These are phyloP conservation scores for Monosporascus sp. DNA, from an alignment of 2,329 filamentous ascomycete species.

Conservation along the genomic window DNA sequence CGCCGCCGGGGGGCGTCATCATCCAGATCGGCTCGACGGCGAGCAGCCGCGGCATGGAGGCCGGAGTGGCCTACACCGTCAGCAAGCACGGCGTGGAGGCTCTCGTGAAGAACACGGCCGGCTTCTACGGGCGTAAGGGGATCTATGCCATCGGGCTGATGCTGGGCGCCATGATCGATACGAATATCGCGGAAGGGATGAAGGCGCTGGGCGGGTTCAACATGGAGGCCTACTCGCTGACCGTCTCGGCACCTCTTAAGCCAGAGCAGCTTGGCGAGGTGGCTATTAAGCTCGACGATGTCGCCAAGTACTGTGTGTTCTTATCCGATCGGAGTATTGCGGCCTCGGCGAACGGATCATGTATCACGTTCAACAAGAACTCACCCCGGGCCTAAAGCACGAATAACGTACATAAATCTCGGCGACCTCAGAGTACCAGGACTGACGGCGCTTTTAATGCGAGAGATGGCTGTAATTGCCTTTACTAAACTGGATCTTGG, in stretches of 20 bases:
- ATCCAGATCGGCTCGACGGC: slow-evolving; percentile 20
- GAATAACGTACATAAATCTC: too few relatives aligned
- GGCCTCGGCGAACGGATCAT: slow-evolving; percentile 14
- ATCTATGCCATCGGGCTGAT: slow-evolving; percentile 47
- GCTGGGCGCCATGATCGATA: slow-evolving; percentile 46
- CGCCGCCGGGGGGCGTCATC: slow-evolving; percentile 16
- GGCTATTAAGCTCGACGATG: slow-evolving; percentile 26
- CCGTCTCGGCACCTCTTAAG: slow-evolving; percentile 17
- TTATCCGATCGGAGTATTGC: slow-evolving; percentile 16
- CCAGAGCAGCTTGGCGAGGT: slow-evolving; percentile 24
- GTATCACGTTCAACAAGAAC: slow-evolving; percentile 18
- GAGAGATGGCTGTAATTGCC: too few relatives aligned
- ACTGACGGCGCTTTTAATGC: too few relatives aligned
- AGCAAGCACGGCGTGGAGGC: slow-evolving; percentile 50
- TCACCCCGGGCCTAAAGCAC: slow-evolving; percentile 10
- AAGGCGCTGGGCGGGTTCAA: slow-evolving; percentile 21
- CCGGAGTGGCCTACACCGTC: slow-evolving; percentile 45
- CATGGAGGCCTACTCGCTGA: slow-evolving; percentile 24
- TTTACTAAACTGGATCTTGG: too few relatives aligned
- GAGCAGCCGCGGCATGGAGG: slow-evolving; percentile 9
- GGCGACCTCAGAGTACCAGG: too few relatives aligned
- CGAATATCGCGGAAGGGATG: slow-evolving; percentile 46
- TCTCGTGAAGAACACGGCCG: slow-evolving; percentile 52
- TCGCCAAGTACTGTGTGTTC: slow-evolving; percentile 29
- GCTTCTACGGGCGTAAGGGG: slow-evolving; percentile 47